Base-by-base conservation (phyloP, 139 green algal species). In the Bryopsis sp. region DNA sequence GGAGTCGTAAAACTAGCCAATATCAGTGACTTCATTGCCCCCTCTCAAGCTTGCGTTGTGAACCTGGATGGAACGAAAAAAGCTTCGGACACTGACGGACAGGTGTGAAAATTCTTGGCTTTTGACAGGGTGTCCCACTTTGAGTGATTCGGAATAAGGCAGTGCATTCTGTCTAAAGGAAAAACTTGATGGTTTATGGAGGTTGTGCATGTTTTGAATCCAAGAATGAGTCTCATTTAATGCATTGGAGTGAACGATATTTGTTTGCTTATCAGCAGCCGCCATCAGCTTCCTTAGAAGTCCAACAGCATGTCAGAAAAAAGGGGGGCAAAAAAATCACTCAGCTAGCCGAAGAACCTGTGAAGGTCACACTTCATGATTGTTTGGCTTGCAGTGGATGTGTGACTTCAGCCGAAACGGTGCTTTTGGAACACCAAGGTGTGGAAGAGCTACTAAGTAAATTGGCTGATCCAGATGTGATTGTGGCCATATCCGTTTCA, bases 301-400 rank as follows among this genome's bases (percentile, higher is more conserved):
- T 26, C 8, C 48, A 61, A 61, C 5, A 22, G 8, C 48, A 39
- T n/a, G n/a, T n/a, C n/a, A n/a, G n/a, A n/a, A n/a, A n/a, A n/a
- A n/a, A n/a, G n/a, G n/a, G n/a, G n/a, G n/a, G n/a, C n/a, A n/a
- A n/a, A n/a, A n/a, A n/a, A n/a, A n/a, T n/a, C n/a, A n/a, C n/a
- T n/a, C n/a, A 39, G 4, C 19, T 43, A 3, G n/a, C 58, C 39
- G 65, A 66, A 2, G 31, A 72, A 38, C 39, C 92, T 8, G 78
- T 97, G 3, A 95, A 97, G 57, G 84, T 99, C 22, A 89, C 82
- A 0, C 81, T 99, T 58, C 82, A 97, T 47, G 94, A 99, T 76
- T 99, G 94, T 81, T 74, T 99, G 43, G 94, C 94, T 3, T 98
- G 93, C 85, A 90, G 76, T 48, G 94, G 94, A n/a, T 99, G 94